Evolutionary conservation across 352 stramenopile genomes (phyloP).

Genomic region (Nothophytophthora sp.): DNA sequence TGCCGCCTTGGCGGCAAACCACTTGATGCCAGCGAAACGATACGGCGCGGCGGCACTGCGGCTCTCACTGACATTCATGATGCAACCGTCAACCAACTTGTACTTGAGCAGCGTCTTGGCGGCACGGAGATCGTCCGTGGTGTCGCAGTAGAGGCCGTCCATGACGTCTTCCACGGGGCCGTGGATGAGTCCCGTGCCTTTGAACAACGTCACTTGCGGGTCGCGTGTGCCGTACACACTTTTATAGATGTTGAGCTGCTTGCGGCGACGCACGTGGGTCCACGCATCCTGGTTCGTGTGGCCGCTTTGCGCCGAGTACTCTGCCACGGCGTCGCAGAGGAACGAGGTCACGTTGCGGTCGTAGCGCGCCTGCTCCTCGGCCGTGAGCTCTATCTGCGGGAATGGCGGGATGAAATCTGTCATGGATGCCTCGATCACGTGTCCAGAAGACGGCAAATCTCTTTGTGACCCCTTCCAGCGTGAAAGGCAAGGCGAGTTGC

Average conservation of each 20-base stretch:
- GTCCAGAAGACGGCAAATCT: slow-evolving; percentile 25
- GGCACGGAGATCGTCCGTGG: slow-evolving; percentile 40
- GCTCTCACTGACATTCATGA: slow-evolving; percentile 43
- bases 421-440: slow-evolving; percentile 24
- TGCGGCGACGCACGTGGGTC: slow-evolving; percentile 39
- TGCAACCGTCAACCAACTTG: slow-evolving; percentile 38
- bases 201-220: slow-evolving; percentile 42
- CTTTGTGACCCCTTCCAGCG: slow-evolving; percentile 27
- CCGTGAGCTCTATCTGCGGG: slow-evolving; percentile 36
- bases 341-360: slow-evolving; percentile 40
- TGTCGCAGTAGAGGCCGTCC: slow-evolving; percentile 52
- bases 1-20: slow-evolving; percentile 39
- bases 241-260: slow-evolving; percentile 48
- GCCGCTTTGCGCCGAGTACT: slow-evolving; percentile 31
- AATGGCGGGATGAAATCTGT: slow-evolving; percentile 30
- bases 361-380: slow-evolving; percentile 32
- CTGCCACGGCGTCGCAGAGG: slow-evolving; percentile 34
- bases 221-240: slow-evolving; percentile 41
- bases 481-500: no score
- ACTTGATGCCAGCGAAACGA: slow-evolving; percentile 52
- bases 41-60: slow-evolving; percentile 34
- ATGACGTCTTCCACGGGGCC: slow-evolving; percentile 43
- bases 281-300: slow-evolving; percentile 42
- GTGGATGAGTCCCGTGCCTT: slow-evolving; percentile 34
- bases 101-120: slow-evolving; percentile 47